Base-by-base conservation (phyloP, 768 basidiomycete genomes). In the Infundibulicybe gibba region DNA sequence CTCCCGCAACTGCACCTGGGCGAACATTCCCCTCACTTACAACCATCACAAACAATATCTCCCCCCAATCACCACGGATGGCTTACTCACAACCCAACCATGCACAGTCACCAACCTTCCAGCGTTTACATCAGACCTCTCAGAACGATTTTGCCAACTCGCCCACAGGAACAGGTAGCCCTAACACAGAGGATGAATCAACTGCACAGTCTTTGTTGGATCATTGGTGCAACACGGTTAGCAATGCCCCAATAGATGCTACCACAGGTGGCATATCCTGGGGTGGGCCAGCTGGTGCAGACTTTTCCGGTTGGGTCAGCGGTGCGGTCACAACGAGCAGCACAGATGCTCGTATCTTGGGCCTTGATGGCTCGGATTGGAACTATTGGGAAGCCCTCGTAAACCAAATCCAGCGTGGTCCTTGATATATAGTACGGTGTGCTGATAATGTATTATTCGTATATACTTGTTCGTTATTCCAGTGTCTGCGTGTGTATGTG, bases 211-310 rank as follows among this genome's bases (percentile, higher is more conserved):
- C 79, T 10, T 61, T 93, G 46, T 69, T 93, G 40, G 89, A 93
- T 61, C 85, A 90, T 51, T 92, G 90, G 90, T 87, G 81, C 58
- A 85, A 83, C 51, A 81, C 83, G n/a, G 79, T 90, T 53, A 86
- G 80, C 57, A 85, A 83, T 48, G 76, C 81, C 10, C 74, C 77
- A 2, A 54, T 80, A 2, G 82, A 85, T 53, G 68, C 73, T 16
- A 61, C 72, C 2, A 68, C 70, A 16, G 71, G 73, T 21, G 71
- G 69, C 42, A 70, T 81, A 51, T 75, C 81, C 6, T 87, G 85
- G 85, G 76, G 76, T 16, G 79, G 80, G 12, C 72, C 77, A 6
- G 76, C 77, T 12, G 68, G 73, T 41, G 70, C 71, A 30, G 84
- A 86, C 54, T 72, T 80, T 35, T 64, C 79, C 16, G 80, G 79